phyloP scores from a whole-genome alignment of 495 filamentous ascomycete genomes.

The Halenospora varia region DNA sequence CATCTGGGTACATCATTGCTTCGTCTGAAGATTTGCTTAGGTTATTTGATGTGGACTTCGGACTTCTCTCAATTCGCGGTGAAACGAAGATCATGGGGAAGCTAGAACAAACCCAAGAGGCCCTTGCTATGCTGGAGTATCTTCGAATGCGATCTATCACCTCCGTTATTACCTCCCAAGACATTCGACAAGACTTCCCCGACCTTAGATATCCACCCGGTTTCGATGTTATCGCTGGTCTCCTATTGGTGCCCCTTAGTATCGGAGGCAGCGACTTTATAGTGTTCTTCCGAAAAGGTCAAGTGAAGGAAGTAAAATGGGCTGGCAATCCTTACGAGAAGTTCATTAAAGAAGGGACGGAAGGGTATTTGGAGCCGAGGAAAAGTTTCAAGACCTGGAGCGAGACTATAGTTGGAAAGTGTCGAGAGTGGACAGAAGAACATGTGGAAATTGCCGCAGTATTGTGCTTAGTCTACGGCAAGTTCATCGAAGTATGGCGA shows the following conservation, averaged over 20 bases:
- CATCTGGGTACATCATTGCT: conserved; percentile 88
- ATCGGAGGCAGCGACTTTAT: conserved; percentile 80
- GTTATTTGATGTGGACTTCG: conserved; percentile 86
- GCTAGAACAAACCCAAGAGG: conserved; percentile 73
- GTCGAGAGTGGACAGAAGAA: conserved; percentile 71
- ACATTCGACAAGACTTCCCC: conserved; percentile 74
- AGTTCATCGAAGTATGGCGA: conserved; percentile 72
- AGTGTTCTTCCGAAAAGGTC: conserved; percentile 82
- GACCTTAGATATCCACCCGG: conserved; percentile 80
- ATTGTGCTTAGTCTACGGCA: conserved; percentile 85
- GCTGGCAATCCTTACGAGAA: conserved; percentile 93
- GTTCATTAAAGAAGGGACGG: conserved; percentile 60
- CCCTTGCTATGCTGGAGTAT: conserved; percentile 82
- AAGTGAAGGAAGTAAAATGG: conserved; percentile 79
- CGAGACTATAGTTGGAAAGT: conserved; percentile 72
- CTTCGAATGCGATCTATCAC: conserved; percentile 70
- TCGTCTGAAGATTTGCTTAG: conserved; percentile 84
- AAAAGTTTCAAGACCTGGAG: conserved; percentile 75
- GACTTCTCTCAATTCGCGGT: conserved; percentile 76
- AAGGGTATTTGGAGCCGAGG: conserved; percentile 68
- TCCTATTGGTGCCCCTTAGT: conserved; percentile 81
- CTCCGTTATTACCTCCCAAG: conserved; percentile 75
- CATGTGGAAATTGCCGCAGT: conserved; percentile 84
- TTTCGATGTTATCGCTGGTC: conserved; percentile 72
- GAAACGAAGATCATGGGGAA: conserved; percentile 86